Evolutionary conservation across 2,329 filamentous ascomycete species (phyloP), one percentile per base, ranked within the genome.

Genomic region (Zarea fungicola): DNA sequence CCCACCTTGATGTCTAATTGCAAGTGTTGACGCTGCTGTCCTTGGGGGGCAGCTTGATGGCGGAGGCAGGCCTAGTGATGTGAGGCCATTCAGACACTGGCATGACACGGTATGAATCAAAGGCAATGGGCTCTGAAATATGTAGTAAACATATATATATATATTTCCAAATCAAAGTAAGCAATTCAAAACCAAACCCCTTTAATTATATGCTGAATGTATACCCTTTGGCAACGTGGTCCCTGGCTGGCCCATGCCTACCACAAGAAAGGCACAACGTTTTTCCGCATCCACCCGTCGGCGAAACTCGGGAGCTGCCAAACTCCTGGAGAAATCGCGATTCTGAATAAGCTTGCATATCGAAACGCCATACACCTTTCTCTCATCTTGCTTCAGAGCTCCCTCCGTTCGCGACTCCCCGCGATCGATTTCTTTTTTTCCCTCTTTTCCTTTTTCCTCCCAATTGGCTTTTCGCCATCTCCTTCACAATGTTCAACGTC

Each of bases 401-500:
- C 7, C 37, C 21, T n/a, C 42, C 37, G 39, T 40, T 39, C 37
- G 40, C 39, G 36, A 50, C 36, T n/a, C 39, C 21, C 31, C 44
- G 50, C 46, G 48, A 51, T 52, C 54, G 39, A 45, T 49, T 42
- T 51, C 45, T 42, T 47, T 49, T 44, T 40, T 46, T 47, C 49
- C 41, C 39, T 43, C 29, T 35, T 47, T 48, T 29, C 26, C 34
- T 51, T 42, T 37, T 37, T 49, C 28, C 48, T 41, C 25, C 43
- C 52, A 50, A 42, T 43, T 50, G 40, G 44, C 41, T 40, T 32
- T 31, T 42, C 42, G 52, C 51, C 52, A 41, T 50, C 35, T 55
- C 42, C 52, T n/a, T 56, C 68, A 80, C 62, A 63, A 96, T 96
- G 90, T 95, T 90, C 78, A 93, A 85, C 73, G 75, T 95, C 69